Evolutionary conservation across 768 basidiomycete genomes (phyloP).

Genomic region (Jaapia argillacea): DNA sequence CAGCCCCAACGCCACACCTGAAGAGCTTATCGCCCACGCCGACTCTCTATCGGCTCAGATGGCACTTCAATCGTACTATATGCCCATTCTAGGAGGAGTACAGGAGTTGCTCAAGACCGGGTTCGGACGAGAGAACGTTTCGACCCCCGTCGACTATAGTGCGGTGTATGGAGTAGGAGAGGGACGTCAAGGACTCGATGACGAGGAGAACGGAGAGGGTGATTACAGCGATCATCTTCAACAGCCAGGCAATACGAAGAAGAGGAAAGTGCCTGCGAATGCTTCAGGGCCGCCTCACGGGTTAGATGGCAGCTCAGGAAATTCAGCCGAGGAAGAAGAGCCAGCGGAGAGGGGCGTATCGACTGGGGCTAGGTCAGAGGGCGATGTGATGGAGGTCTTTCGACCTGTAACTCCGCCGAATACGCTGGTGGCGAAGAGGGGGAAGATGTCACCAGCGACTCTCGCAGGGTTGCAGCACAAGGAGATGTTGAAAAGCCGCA

Average conservation of each 20-base stretch:
- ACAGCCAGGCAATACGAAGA: conserved; percentile 81
- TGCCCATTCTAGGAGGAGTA: conserved; percentile 42
- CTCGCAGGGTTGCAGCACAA: conserved; percentile 68
- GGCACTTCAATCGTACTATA: conserved; percentile 54
- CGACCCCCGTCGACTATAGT: conserved; percentile 4
- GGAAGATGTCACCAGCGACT: conserved; percentile 49
- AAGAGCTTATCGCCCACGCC: conserved; percentile 47
- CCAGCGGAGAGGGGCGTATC: conserved; percentile 18
- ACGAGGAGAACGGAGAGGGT: conserved; percentile 45
- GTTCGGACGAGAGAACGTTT: not conserved
- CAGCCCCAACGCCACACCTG: conserved; percentile 38
- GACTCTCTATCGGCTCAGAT: conserved; percentile 49
- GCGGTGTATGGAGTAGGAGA: conserved; percentile 10
- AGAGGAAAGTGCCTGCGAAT: conserved; percentile 77
- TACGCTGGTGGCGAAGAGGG: conserved; percentile 15
- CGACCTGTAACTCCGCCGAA: conserved; percentile 1
- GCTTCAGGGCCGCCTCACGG: conserved; percentile 28
- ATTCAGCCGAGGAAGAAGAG: conserved; percentile 35
- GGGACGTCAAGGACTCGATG: conserved; percentile 23
- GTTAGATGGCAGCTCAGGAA: conserved; percentile 29
- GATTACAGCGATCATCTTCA: conserved; percentile 62
- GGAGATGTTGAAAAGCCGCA: conserved; percentile 57
- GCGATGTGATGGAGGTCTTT: not conserved
- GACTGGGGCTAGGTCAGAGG: conserved; percentile 15
- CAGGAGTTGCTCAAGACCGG: conserved; percentile 24